Evolutionary conservation across 495 filamentous ascomycete species (phyloP).

Genomic region (Neurospora sp.): DNA sequence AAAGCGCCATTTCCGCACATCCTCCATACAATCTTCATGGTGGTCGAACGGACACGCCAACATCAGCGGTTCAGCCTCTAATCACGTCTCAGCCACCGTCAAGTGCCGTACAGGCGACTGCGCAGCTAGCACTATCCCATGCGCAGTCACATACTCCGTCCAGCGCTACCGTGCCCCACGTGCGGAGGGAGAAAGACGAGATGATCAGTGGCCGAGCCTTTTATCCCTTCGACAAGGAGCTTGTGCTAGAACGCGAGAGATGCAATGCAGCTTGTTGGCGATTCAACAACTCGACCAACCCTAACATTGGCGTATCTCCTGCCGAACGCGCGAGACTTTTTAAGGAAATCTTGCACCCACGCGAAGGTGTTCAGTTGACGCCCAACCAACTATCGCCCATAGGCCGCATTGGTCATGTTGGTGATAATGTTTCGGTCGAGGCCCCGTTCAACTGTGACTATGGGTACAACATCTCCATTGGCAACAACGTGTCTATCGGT

Average conservation of each 20-base stretch:
- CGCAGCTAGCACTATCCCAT: conserved; percentile 50
- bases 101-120: conserved; percentile 41
- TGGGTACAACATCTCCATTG: conserved; percentile 87
- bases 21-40: conserved; percentile 29
- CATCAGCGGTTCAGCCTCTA: conserved; percentile 21
- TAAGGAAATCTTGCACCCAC: conserved; percentile 54
- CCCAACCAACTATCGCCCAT: conserved; percentile 38
- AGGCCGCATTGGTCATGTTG: conserved; percentile 52
- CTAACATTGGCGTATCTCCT: conserved; percentile 60
- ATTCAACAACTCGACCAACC: conserved; percentile 85
- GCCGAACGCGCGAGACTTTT: conserved; percentile 75
- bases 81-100: conserved; percentile 23
- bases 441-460: conserved; percentile 92
- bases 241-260: conserved; percentile 76
- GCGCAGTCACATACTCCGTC: conserved; percentile 30
- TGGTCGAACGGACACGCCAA: conserved; percentile 35
- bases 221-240: conserved; percentile 62
- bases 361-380: conserved; percentile 37
- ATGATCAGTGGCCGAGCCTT: conserved; percentile 84
- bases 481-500: conserved; percentile 76
- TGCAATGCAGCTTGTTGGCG: conserved; percentile 77
- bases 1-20: conserved; percentile 14
- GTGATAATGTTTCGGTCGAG: conserved; percentile 70
- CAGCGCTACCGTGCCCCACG: background rate
- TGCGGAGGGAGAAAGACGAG: conserved; percentile 75